These are phyloP conservation scores for Madurella fahalii DNA, from an alignment of 2,329 filamentous ascomycete species.

Conservation along the genomic window DNA sequence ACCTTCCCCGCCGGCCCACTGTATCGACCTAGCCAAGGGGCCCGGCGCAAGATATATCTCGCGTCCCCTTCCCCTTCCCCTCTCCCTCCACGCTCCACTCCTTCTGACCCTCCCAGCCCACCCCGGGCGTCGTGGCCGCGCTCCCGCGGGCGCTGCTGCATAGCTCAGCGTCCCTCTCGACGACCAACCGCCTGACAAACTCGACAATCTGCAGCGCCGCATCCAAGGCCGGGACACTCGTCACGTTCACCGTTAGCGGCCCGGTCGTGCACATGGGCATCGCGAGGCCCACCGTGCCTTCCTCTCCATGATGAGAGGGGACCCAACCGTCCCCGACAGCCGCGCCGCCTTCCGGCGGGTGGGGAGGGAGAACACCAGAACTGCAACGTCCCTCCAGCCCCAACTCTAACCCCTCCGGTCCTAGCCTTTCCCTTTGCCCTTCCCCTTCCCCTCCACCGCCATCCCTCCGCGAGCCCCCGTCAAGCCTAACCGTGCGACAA, in stretches of 20 bases:
- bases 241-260: conserved; percentile 27
- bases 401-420: too few species aligned
- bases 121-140: conserved; percentile 16
- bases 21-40: too few species aligned
- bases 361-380: not conserved
- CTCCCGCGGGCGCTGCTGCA: conserved; percentile 1
- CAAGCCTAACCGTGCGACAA: not conserved
- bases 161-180: conserved; percentile 18
- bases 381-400: too few species aligned
- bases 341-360: not conserved
- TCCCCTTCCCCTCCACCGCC: too few species aligned
- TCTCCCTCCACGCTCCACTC: too few species aligned
- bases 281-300: conserved; percentile 5
- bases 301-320: not conserved
- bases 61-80: not conserved
- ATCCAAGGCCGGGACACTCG: conserved; percentile 18
- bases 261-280: conserved; percentile 11
- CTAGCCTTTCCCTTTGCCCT: too few species aligned
- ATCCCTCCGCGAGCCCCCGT: not conserved
- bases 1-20: too few species aligned
- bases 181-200: conserved; percentile 24
- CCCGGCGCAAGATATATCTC: not conserved
- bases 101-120: conserved; percentile 14
- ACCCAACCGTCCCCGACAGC: not conserved
- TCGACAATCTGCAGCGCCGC: conserved; percentile 29